Conservation (phyloP, 495 filamentous ascomycete species). For the Lepidopterella palustris region DNA sequence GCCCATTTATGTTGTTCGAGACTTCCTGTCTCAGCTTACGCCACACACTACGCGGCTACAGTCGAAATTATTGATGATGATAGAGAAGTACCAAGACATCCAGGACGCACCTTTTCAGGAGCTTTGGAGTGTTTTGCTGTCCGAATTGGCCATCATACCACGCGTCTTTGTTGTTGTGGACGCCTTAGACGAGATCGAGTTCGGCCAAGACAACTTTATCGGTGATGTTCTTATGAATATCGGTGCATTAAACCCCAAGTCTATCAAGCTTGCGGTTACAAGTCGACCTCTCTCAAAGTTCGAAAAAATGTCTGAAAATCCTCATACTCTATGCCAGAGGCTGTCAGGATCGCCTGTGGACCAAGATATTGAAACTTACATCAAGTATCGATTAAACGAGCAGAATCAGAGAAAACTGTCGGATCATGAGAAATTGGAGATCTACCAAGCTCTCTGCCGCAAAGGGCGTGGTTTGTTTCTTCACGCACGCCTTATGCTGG, state of each 20-base stretch:
- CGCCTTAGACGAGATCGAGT: background rate
- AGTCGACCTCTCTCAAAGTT: background rate
- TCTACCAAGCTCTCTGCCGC: no score
- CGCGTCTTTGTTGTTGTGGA: background rate
- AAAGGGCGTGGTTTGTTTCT: background rate
- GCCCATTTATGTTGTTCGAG: background rate
- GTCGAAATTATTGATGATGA: background rate
- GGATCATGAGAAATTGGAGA: no score
- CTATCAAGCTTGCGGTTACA: background rate
- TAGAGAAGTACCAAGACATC: background rate
- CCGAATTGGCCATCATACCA: background rate
- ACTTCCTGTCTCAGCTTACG: background rate
- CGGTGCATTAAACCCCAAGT: background rate
- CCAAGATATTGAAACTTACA: no score
- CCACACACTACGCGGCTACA: background rate
- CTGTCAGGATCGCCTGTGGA: no score
- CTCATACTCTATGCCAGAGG: no score
- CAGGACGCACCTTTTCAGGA: background rate
- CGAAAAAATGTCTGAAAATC: no score
- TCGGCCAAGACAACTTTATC: background rate
- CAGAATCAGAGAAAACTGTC: no score
- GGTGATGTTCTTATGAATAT: background rate
- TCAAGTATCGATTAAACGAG: no score
- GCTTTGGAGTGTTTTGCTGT: background rate
- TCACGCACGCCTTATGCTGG: background rate